phyloP scores from a whole-genome alignment of 2,329 filamentous ascomycete species.

The Trichophyton mentagrophytes region DNA sequence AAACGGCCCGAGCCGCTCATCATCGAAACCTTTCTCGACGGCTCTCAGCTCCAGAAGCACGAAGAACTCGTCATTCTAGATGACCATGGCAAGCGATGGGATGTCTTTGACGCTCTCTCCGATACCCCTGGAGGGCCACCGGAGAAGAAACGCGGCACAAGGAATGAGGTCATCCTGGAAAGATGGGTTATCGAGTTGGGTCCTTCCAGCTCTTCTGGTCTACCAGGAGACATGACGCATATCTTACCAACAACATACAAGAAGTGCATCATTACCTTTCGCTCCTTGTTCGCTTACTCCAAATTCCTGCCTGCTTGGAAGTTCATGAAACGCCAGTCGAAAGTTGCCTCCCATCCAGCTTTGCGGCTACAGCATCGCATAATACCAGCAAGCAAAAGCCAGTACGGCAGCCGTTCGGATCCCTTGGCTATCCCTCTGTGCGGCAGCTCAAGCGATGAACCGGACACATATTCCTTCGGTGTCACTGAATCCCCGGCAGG shows the following conservation, averaged over 20 bases:
- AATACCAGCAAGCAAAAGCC: conserved; percentile 43
- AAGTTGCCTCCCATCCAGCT: conserved; percentile 49
- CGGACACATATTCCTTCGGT: conserved; percentile 67
- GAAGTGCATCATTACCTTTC: conserved; percentile 87
- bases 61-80: conserved; percentile 82
- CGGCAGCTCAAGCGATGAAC: conserved; percentile 48
- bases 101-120: conserved; percentile 73
- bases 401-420: conserved; percentile 47
- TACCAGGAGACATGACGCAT: conserved; percentile 39
- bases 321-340: conserved; percentile 61
- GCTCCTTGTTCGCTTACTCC: conserved; percentile 71
- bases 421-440: conserved; percentile 58
- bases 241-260: conserved; percentile 85
- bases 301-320: conserved; percentile 78
- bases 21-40: conserved; percentile 82
- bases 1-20: conserved; percentile 70
- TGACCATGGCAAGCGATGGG: conserved; percentile 81
- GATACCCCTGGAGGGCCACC: conserved; percentile 34
- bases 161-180: conserved; percentile 64
- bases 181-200: conserved; percentile 81
- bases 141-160: conserved; percentile 30
- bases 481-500: conserved; percentile 79
- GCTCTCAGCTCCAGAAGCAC: conserved; percentile 62
- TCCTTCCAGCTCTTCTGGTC: conserved; percentile 29
- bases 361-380: conserved; percentile 74